Percentiles rank a stretch among this genome's conserved stretches.
phyloP scores from a whole-genome alignment of 208 protist genomes.

The Leishmania amazonensis region DNA sequence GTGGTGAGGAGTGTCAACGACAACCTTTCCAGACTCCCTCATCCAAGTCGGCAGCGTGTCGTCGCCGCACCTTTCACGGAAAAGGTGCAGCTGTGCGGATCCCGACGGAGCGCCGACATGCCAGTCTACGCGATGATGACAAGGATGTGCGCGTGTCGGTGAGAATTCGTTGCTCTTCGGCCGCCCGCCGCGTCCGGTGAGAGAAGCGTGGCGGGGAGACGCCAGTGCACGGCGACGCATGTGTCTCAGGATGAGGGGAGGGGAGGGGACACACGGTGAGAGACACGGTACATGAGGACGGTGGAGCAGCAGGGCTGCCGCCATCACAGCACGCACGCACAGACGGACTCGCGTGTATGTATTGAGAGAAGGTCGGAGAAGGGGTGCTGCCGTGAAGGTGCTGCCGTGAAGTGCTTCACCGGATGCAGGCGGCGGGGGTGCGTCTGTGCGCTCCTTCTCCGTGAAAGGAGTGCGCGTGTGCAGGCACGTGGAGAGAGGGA shows the following conservation, averaged over 20 bases:
- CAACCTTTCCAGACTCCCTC: constrained; percentile 14
- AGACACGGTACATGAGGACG: not conserved
- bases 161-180: not conserved
- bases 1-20: constrained; percentile 14
- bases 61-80: constrained; percentile 1
- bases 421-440: not conserved
- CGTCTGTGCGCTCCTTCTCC: not conserved
- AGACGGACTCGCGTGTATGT: not conserved
- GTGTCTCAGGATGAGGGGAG: not conserved
- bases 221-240: not conserved
- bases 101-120: constrained; percentile 13
- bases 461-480: not conserved
- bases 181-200: not conserved
- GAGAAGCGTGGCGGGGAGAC: not conserved
- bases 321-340: not conserved
- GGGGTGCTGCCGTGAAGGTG: not conserved
- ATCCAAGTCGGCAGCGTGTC: constrained; percentile 11
- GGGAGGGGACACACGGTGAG: not conserved
- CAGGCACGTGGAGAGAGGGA: not conserved
- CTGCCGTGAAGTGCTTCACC: not conserved
- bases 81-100: constrained; percentile 14
- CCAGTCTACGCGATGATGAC: not conserved
- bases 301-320: not conserved
- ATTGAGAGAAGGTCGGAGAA: not conserved
- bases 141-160: not conserved